A percentile compares a stretch with the other conserved stretches of the same genome.
phyloP scores from a whole-genome alignment of 1,284 basidiomycete species.

The Moesziomyces aphidis region DNA sequence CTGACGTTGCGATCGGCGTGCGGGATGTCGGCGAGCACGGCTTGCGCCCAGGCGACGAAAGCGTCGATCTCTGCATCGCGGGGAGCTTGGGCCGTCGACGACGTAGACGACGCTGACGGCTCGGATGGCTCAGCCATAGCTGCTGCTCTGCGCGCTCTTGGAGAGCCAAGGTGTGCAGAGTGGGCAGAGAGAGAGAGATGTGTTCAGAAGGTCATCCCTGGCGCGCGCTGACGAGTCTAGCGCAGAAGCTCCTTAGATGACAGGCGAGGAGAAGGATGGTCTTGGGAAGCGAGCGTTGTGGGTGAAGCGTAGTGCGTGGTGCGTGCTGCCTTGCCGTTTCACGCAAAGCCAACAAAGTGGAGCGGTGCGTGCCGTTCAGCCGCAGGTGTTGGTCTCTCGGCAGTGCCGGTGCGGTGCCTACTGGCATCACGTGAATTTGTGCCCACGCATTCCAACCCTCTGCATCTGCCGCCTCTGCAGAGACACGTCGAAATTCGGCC shows the following conservation, averaged over 20 bases:
- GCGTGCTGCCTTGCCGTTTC: too few relatives aligned
- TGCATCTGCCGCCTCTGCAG: background rate
- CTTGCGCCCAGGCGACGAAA: conserved; percentile 49
- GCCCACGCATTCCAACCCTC: conserved; percentile 5
- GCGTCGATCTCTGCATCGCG: conserved; percentile 45
- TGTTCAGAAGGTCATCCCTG: too few relatives aligned
- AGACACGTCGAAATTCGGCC: background rate
- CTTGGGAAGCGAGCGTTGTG: too few relatives aligned
- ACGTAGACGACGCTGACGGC: conserved; percentile 4
- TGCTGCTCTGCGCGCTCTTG: background rate
- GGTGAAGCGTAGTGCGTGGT: too few relatives aligned
- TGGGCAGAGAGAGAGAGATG: too few relatives aligned
- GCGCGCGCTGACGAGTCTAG: too few relatives aligned
- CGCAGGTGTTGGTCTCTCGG: conserved; percentile 19
- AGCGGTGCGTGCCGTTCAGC: background rate
- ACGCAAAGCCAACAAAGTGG: background rate
- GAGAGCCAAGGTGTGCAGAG: background rate
- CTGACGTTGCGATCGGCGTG: conserved; percentile 13
- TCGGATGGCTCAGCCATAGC: background rate
- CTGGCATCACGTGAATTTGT: conserved; percentile 24
- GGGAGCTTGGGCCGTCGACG: conserved; percentile 1
- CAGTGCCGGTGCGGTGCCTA: background rate
- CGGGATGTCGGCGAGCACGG: conserved; percentile 27
- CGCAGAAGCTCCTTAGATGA: too few relatives aligned
- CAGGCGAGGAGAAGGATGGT: too few relatives aligned